Evolutionary conservation across 83 land plant species (phyloP).

Genomic region (Picea engelmannii): DNA sequence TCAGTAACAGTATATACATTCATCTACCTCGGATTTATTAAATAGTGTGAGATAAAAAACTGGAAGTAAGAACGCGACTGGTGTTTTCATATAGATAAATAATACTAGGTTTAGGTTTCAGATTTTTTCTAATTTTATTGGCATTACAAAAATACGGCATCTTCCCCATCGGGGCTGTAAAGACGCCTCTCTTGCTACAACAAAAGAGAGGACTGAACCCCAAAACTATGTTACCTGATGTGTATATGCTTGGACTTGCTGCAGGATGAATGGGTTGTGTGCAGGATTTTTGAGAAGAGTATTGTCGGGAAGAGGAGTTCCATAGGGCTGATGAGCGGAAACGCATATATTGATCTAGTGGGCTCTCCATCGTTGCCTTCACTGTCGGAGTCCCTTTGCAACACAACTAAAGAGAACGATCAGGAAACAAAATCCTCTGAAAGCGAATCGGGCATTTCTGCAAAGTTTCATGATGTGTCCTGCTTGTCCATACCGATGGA

Average conservation of each 20-base stretch:
- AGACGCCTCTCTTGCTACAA: too few relatives aligned
- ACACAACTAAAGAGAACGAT: background rate
- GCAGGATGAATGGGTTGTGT: slow-evolving; percentile 39
- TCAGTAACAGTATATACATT: too few relatives aligned
- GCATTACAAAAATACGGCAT: too few relatives aligned
- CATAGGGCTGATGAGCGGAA: slow-evolving; percentile 1
- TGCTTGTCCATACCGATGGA: slow-evolving; percentile 2
- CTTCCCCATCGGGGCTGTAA: too few relatives aligned
- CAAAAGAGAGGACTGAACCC: too few relatives aligned
- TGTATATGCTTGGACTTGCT: background rate
- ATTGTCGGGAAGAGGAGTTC: background rate
- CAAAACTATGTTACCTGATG: background rate
- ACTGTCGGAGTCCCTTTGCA: slow-evolving; percentile 3
- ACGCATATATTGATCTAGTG: background rate
- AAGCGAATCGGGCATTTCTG: background rate
- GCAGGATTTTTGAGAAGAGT: slow-evolving; percentile 32
- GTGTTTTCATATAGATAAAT: too few relatives aligned
- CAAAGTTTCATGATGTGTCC: background rate
- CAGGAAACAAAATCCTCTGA: slow-evolving; percentile 1
- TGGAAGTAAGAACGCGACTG: too few relatives aligned
- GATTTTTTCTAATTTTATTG: too few relatives aligned
- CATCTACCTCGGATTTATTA: too few relatives aligned
- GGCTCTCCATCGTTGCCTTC: slow-evolving; percentile 17
- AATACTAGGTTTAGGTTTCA: too few relatives aligned
- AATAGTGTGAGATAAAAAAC: too few relatives aligned